phyloP scores from a whole-genome alignment of 257 asterid species.

The Ilex aquifolium region DNA sequence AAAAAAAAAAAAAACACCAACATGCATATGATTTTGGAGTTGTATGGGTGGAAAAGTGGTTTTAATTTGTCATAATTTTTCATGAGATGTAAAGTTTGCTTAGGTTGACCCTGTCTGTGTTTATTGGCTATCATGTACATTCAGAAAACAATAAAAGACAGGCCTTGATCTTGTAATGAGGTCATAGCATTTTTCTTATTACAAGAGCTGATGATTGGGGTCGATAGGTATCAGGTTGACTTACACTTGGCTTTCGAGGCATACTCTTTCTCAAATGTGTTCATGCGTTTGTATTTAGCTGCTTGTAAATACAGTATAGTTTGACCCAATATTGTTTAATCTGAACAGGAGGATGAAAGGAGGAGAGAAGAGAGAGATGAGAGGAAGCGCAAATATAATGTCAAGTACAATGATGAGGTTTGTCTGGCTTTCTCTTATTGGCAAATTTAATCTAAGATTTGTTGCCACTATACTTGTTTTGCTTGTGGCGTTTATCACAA shows the following conservation, averaged over 20 bases:
- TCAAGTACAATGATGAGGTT: conserved; percentile 94
- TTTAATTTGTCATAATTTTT: background rate
- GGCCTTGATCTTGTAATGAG: background rate
- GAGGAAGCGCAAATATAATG: conserved; percentile 82
- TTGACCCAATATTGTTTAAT: conserved; percentile 1
- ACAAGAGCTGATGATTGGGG: background rate
- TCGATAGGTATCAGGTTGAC: too few relatives aligned
- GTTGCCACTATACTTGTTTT: background rate
- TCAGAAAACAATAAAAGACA: background rate
- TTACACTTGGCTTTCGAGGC: too few relatives aligned
- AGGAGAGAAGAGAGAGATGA: conserved; percentile 79
- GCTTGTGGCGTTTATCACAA: background rate
- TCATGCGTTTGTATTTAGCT: background rate
- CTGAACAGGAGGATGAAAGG: conserved; percentile 71
- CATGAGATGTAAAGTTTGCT: background rate
- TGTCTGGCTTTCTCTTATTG: background rate
- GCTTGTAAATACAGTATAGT: background rate
- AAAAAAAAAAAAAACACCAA: too few relatives aligned
- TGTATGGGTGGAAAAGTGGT: background rate
- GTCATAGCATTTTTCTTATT: background rate
- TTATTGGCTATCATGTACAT: too few relatives aligned
- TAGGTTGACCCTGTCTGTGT: too few relatives aligned
- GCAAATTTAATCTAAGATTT: conserved; percentile 1
- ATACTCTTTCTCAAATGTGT: background rate
- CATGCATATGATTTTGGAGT: background rate